Base-by-base conservation (phyloP, 2,329 filamentous ascomycete species). In the Penicillium rolfsii region DNA sequence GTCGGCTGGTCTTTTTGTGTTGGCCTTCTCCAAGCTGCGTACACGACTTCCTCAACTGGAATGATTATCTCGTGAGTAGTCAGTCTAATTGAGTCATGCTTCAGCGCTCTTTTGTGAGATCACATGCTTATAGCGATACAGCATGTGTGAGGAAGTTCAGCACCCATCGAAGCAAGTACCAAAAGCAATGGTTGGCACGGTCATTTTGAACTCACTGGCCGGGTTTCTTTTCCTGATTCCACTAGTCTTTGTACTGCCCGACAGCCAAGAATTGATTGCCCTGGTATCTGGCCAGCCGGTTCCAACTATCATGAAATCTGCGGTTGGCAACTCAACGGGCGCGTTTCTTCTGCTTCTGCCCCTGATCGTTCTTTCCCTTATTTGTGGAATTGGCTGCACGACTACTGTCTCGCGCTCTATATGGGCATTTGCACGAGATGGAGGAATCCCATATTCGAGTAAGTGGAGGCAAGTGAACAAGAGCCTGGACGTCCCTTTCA, bases 201-300 rank as follows among this genome's bases (percentile, higher is more conserved):
- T 90, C 6, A 83, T 84, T 3, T 84, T 86, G 1, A 87, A 87
- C 11, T 86, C 85, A 36, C 65, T 90, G 40, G 89, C 88, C 0
- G 87, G 87, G 7, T 73, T 89, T 14, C 73, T 86, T 64, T 92
- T 89, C 74, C 76, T 92, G 8, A 84, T 93, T 43, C 89, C 89
- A 0, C 82, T 93, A 61, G 83, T 91, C 28, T 92, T 93, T 72
- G 88, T 91, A 30, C 81, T 93, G 5, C 89, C 89, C 0, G 84
- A 90, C 59, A 82, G 91, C 4, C 68, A 83, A 61, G 76, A 81
- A 48, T 83, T 93, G 24, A 84, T 90, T 24, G 74, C 76, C 4
- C 87, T 89, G 16, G 82, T 87, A 19, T 90, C 87, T 64, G 88
- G 87, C 7, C 90, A 93, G 70, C 90, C 91, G 1, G 89, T 93